Evolutionary conservation across 108 stramenopile genomes (phyloP).

Genomic region (Skeletonema grethae): DNA sequence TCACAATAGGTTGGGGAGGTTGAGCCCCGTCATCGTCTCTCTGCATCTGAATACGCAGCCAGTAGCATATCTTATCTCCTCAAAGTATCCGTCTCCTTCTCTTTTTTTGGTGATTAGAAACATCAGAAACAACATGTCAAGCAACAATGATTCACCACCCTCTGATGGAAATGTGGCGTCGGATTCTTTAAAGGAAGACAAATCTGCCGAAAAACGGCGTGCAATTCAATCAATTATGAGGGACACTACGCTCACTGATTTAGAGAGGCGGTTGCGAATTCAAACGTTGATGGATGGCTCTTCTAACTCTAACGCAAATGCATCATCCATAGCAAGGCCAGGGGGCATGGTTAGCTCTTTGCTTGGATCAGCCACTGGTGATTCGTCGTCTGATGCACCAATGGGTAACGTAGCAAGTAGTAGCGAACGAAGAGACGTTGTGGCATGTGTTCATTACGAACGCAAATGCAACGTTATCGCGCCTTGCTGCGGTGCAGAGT

Average conservation of each 20-base stretch:
- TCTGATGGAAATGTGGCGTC: background rate
- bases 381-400: background rate
- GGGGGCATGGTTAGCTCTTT: conserved; percentile 2
- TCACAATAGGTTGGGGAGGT: too few species aligned
- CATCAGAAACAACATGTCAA: background rate
- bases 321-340: conserved; percentile 2
- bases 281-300: conserved; percentile 81
- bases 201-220: conserved; percentile 61
- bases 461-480: conserved; percentile 81
- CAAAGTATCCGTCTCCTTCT: too few species aligned
- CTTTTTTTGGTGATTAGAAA: background rate
- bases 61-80: too few species aligned
- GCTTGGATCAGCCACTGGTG: conserved; percentile 2
- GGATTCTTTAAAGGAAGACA: conserved; percentile 54
- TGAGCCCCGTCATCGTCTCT: too few species aligned
- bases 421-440: conserved; percentile 10
- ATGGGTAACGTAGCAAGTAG: background rate
- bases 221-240: conserved; percentile 81
- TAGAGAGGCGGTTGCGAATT: conserved; percentile 71
- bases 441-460: conserved; percentile 80
- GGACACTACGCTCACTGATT: conserved; percentile 64
- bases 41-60: too few species aligned
- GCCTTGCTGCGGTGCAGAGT: conserved; percentile 73
- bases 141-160: background rate
- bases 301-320: conserved; percentile 4